Percentiles rank a stretch among this genome's conserved stretches.
Evolutionary conservation across 2,329 filamentous ascomycete species (phyloP).

Genomic region (Mycosphaerella sp.): DNA sequence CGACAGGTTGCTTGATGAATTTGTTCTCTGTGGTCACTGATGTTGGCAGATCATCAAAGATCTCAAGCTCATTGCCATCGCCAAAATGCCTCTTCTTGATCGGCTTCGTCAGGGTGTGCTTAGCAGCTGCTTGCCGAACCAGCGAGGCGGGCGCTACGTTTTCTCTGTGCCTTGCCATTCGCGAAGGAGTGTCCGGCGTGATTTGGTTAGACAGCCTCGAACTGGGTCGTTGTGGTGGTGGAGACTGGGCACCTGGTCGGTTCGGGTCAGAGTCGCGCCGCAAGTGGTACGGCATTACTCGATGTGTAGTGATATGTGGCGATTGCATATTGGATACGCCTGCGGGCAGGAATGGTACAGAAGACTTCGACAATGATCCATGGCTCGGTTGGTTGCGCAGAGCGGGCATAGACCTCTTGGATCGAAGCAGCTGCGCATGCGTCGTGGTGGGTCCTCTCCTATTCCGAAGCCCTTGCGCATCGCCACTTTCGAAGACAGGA

Average conservation of each 20-base stretch:
- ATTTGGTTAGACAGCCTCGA: constrained; percentile 45
- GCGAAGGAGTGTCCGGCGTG: constrained; percentile 47
- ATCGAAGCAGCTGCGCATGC: constrained; percentile 50
- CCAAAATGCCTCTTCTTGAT: constrained; percentile 69
- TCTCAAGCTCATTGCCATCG: constrained; percentile 85
- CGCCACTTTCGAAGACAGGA: constrained; percentile 85
- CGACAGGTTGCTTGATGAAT: constrained; percentile 73
- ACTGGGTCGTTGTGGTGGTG: constrained; percentile 39
- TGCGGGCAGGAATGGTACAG: constrained; percentile 71
- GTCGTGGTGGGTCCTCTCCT: constrained; percentile 49
- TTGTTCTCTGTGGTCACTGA: constrained; percentile 74
- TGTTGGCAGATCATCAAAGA: constrained; percentile 90
- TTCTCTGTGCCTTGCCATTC: constrained; percentile 32
- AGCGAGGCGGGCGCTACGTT: constrained; percentile 47
- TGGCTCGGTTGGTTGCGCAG: constrained; percentile 43
- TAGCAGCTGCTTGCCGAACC: constrained; percentile 49
- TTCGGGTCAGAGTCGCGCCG: constrained; percentile 74
- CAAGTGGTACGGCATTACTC: constrained; percentile 56
- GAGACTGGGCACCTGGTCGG: constrained; percentile 39
- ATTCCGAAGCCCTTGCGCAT: constrained; percentile 60
- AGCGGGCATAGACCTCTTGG: constrained; percentile 56
- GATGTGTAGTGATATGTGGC: constrained; percentile 69
- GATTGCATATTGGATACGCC: constrained; percentile 67
- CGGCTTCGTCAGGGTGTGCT: constrained; percentile 69
- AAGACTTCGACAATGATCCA: constrained; percentile 55